Evolutionary conservation across 805 yeast genomes (phyloP).

Genomic region (Yarrowia sp.): DNA sequence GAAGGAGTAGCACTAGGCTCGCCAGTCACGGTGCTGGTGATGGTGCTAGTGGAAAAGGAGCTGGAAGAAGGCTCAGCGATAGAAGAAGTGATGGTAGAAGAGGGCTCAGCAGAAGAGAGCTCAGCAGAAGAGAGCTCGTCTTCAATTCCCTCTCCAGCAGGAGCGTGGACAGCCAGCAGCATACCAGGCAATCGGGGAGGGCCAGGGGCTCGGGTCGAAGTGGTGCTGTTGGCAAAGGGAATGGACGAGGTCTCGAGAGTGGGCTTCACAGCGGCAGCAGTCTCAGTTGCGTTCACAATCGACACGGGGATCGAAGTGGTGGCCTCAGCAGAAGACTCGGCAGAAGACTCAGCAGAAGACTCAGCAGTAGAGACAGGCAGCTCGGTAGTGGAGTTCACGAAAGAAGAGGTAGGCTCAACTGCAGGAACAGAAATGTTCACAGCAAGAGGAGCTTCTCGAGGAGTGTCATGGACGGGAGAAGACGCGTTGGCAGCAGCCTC

Average conservation of each 20-base stretch:
- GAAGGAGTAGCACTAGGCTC: conserved; percentile 4
- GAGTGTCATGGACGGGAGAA: no score
- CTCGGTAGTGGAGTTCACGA: background rate
- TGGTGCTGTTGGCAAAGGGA: background rate
- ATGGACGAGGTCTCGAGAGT: background rate
- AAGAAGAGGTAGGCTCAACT: background rate
- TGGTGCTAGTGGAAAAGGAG: background rate
- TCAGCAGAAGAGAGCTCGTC: no score
- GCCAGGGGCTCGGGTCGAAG: background rate
- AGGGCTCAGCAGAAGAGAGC: background rate
- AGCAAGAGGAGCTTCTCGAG: no score
- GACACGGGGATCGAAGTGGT: no score
- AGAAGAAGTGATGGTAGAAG: background rate
- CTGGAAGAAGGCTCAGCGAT: background rate
- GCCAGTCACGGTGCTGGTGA: conserved; percentile 3
- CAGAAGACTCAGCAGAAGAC: background rate
- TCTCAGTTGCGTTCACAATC: no score
- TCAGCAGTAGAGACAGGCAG: no score
- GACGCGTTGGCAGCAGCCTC: no score
- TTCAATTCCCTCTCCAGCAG: background rate
- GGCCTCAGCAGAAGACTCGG: background rate
- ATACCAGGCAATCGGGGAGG: conserved; percentile 1
- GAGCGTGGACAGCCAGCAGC: background rate
- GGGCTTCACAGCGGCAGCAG: background rate
- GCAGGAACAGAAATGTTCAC: no score